Conservation (phyloP, 805 yeast genomes). For the Maudiozyma barnettii region DNA sequence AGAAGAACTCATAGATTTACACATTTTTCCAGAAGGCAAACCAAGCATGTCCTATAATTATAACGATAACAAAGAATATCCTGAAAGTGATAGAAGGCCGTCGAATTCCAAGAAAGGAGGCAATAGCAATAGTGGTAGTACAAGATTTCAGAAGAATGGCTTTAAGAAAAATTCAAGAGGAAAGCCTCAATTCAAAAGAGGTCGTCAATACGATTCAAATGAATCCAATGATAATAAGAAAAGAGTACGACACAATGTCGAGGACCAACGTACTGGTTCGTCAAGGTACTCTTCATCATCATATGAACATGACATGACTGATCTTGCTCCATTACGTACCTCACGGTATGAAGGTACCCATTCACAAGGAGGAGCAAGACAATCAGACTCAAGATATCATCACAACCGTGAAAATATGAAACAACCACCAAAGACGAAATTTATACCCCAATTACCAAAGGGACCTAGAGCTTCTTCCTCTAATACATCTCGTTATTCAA, state of each 20-base stretch:
- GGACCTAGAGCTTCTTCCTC: conserved; percentile 15
- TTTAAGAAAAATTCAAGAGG: background rate
- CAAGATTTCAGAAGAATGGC: background rate
- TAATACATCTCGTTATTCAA: background rate
- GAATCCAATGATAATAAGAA: background rate
- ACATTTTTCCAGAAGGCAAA: background rate
- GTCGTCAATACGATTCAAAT: background rate
- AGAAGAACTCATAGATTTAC: background rate
- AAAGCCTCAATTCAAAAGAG: background rate
- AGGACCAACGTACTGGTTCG: background rate
- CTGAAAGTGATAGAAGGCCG: background rate
- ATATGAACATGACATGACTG: background rate
- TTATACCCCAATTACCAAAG: conserved; percentile 14
- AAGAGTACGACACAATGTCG: conserved; percentile 2
- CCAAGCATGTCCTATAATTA: background rate
- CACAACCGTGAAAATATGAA: background rate
- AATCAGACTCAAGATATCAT: background rate
- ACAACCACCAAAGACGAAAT: background rate
- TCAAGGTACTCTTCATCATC: background rate
- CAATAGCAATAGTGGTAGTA: background rate
- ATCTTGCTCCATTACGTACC: background rate
- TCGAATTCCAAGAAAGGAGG: background rate
- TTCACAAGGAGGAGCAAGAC: background rate
- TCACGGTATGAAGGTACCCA: conserved; percentile 5
- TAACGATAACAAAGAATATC: background rate